A percentile compares a stretch with the other conserved stretches of the same genome.
These are phyloP conservation scores for Sparassis latifolia DNA, from an alignment of 1,284 basidiomycete species.

Conservation along the genomic window DNA sequence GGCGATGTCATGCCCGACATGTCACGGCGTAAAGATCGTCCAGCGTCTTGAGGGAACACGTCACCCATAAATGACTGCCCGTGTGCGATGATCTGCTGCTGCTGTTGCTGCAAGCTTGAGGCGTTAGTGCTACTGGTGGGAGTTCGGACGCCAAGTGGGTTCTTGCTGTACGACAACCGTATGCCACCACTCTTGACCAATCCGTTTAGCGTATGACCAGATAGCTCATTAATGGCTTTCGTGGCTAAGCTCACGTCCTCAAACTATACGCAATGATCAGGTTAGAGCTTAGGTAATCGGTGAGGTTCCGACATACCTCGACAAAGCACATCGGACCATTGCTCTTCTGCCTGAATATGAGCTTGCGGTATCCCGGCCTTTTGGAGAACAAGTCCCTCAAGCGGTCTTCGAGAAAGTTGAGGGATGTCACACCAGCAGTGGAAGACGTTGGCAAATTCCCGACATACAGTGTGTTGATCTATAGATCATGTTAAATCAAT, in stretches of 20 bases:
- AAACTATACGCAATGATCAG: constrained; percentile 50
- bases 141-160: constrained; percentile 82
- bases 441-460: constrained; percentile 84
- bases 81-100: constrained; percentile 27
- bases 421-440: constrained; percentile 57
- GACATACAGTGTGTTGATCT: constrained; percentile 93
- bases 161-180: constrained; percentile 93
- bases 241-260: constrained; percentile 85
- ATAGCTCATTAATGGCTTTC: constrained; percentile 81
- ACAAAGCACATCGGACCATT: constrained; percentile 98
- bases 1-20: constrained; percentile 41
- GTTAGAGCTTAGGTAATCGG: constrained; percentile 1
- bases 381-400: constrained; percentile 77
- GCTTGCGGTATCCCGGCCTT: constrained; percentile 81
- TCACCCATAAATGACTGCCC: constrained; percentile 29
- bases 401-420: constrained; percentile 79
- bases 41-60: constrained; percentile 30
- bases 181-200: constrained; percentile 93
- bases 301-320: constrained; percentile 48
- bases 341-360: constrained; percentile 93
- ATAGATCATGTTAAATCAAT: constrained; percentile 3
- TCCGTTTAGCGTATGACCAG: constrained; percentile 87
- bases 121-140: constrained; percentile 55
- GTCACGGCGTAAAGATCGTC: constrained; percentile 28
- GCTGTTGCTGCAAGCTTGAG: constrained; percentile 47